phyloP scores from a whole-genome alignment of 1,284 basidiomycete genomes.

The Trichosporon coremiiforme region DNA sequence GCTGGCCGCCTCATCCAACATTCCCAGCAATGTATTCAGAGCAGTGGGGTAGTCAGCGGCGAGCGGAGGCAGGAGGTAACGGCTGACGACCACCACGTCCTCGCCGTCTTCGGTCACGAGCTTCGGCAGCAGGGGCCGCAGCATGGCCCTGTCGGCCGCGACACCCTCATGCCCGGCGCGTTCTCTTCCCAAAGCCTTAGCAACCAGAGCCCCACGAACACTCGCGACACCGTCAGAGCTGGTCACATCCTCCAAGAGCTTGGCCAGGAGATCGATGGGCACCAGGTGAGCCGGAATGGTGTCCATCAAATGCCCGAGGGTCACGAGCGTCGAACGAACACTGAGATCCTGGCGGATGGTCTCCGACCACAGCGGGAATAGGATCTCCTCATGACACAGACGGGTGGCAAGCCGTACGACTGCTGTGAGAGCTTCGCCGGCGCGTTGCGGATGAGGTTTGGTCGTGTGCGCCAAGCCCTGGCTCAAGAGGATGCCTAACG shows the following conservation, averaged over 20 bases:
- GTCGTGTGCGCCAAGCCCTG: conserved; percentile 33
- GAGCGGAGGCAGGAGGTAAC: conserved; percentile 45
- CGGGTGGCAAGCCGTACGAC: conserved; percentile 1
- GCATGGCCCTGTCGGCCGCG: conserved; percentile 27
- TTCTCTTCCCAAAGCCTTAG: conserved; percentile 25
- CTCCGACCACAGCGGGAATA: neutral
- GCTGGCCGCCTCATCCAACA: conserved; percentile 24
- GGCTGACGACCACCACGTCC: conserved; percentile 31
- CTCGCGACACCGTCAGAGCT: conserved; percentile 3
- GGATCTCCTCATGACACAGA: neutral
- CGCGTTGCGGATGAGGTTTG: conserved; percentile 37
- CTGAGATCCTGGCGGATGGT: conserved; percentile 23
- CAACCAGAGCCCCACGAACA: neutral
- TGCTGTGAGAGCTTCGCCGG: conserved; percentile 37
- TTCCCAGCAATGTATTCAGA: conserved; percentile 30
- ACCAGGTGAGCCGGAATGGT: conserved; percentile 32
- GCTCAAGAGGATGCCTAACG: neutral
- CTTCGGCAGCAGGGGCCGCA: conserved; percentile 36
- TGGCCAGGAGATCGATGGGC: conserved; percentile 30
- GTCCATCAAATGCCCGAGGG: conserved; percentile 28
- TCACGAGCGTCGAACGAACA: conserved; percentile 32
- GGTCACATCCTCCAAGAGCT: conserved; percentile 37
- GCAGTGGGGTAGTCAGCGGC: conserved; percentile 32
- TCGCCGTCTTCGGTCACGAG: conserved; percentile 28
- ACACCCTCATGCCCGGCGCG: conserved; percentile 7